A percentile compares a stretch with the other conserved stretches of the same genome.
Evolutionary conservation across 129 eudicot species (phyloP).

Genomic region (Centaurea solstitialis): DNA sequence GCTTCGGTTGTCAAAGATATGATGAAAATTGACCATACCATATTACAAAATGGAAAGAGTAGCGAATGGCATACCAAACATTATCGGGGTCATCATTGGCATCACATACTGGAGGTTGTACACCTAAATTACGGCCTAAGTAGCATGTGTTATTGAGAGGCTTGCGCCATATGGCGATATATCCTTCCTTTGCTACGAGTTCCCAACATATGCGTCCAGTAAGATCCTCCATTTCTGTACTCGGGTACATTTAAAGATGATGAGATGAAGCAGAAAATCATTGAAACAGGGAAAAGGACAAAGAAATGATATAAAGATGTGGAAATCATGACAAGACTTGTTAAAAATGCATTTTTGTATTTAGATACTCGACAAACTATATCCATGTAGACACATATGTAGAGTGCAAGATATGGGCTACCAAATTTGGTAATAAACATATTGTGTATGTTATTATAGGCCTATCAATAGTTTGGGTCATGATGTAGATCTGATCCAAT

Average conservation of each 20-base stretch:
- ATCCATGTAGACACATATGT: not conserved
- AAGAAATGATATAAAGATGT: not conserved
- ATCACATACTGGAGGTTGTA: constrained; percentile 67
- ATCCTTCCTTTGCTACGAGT: constrained; percentile 69
- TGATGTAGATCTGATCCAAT: not conserved
- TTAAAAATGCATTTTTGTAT: not conserved
- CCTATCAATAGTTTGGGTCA: not conserved
- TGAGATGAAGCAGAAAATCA: constrained; percentile 2
- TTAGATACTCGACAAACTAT: constrained; percentile 14
- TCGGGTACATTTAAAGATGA: constrained; percentile 10
- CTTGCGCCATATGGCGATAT: constrained; percentile 83
- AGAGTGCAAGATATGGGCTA: not conserved
- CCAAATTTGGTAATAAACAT: not conserved
- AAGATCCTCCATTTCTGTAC: constrained; percentile 79
- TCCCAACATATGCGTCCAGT: constrained; percentile 77
- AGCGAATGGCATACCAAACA: constrained; percentile 56
- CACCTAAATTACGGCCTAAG: constrained; percentile 43
- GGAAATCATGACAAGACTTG: not conserved
- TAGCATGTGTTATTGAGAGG: constrained; percentile 76
- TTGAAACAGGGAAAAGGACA: not conserved
- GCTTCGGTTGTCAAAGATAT: not conserved
- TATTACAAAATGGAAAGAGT: constrained; percentile 10
- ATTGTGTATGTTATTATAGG: constrained; percentile 9
- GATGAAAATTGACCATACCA: not conserved
- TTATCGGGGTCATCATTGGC: constrained; percentile 64